Evolutionary conservation across 1,284 basidiomycete genomes (phyloP), one percentile per base, ranked within the genome.

Genomic region (Hymenochaete sp.): DNA sequence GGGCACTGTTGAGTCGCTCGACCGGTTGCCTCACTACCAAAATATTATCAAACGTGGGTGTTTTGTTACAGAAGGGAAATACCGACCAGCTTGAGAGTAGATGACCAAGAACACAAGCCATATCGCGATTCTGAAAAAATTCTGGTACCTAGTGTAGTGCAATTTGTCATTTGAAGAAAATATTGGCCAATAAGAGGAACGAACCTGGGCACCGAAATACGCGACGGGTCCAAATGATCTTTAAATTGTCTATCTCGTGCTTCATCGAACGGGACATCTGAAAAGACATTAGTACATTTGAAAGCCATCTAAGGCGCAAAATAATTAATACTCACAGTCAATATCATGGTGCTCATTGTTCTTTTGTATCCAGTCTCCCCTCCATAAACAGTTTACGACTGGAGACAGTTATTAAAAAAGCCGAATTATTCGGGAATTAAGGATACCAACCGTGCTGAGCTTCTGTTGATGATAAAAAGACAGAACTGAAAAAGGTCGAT

Each of bases 401-500:
- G 28, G 9, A 45, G 14, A 28, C 31, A n/a, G 18, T 39, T 38
- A 42, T 24, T 35, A 26, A 29, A 29, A 38, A n/a, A 25, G 44
- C 25, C 16, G 41, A 21, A 10, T 18, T 14, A 26, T 21, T 3
- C 10, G 14, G 26, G 3, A 25, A 18, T 18, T 31, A n/a, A 19
- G 18, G 22, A 8, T 24, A 56, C 67, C 52, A 45, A 83, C 85
- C 79, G 56, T 85, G 73, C 61, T 96, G 92, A 6, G 88, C 79
- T 65, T 96, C 92, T 44, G 65, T 80, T 0, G 88, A 93, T 5
- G 87, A 89, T 33, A 97, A 65, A 63, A 97, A 97, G 54, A 90
- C 83, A 26, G 74, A 71, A 53, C 85, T 87, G 42, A 2, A 49
- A 4, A 37, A 35, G 9, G 52, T 50, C 28, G n/a, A 32, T 25